A percentile compares a stretch with the other conserved stretches of the same genome.
Conservation (phyloP, 441 rosid species). For the Gossypium gossypioides region DNA sequence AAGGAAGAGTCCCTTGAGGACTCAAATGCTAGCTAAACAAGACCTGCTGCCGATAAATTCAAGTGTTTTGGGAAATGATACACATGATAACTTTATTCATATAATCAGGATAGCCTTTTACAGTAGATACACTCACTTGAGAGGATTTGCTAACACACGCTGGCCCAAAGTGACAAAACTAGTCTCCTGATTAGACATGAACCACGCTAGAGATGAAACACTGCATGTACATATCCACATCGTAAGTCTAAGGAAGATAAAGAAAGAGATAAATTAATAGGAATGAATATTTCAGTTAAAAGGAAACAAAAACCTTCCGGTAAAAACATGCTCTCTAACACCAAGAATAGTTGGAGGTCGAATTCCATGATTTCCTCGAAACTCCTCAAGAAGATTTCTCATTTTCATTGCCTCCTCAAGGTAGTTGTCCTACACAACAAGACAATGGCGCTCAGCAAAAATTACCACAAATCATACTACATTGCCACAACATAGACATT, state of each 20-base stretch:
- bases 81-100: background rate
- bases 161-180: slow-evolving; percentile 96
- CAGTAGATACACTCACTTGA: slow-evolving; percentile 53
- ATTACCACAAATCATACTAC: background rate
- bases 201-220: slow-evolving; percentile 95
- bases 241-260: slow-evolving; percentile 17
- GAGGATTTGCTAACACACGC: slow-evolving; percentile 85
- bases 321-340: slow-evolving; percentile 86
- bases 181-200: slow-evolving; percentile 99
- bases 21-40: background rate
- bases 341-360: slow-evolving; percentile 92
- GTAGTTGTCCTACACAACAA: slow-evolving; percentile 66
- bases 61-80: background rate
- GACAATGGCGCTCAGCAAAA: background rate
- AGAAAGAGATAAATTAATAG: background rate
- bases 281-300: background rate
- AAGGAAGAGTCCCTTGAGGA: background rate
- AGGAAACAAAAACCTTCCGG: slow-evolving; percentile 63
- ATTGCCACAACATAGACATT: background rate
- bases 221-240: slow-evolving; percentile 39
- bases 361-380: slow-evolving; percentile 78
- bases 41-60: background rate
- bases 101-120: background rate
- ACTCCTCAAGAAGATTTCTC: slow-evolving; percentile 95
- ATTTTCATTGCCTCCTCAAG: slow-evolving; percentile 94